Conservation (phyloP, 441 rosid species). For the Populus tomentosa region DNA sequence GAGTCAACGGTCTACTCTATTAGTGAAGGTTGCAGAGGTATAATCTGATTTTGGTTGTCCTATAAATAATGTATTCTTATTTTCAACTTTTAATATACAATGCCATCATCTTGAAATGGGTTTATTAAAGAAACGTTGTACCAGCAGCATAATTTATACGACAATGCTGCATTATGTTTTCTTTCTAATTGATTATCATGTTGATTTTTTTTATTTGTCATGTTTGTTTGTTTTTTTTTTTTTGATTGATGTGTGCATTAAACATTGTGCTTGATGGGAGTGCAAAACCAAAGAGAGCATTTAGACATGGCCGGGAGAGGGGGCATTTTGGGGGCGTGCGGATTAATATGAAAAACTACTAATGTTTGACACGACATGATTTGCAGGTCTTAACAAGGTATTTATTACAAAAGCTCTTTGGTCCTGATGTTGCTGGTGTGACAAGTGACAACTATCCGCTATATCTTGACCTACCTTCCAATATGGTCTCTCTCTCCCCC, state of each 20-base stretch:
- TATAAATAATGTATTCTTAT: too few species aligned
- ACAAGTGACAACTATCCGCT: slow-evolving; percentile 54
- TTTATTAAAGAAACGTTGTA: not conserved
- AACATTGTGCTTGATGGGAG: not conserved
- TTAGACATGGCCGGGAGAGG: not conserved
- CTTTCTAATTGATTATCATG: not conserved
- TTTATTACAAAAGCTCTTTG: slow-evolving; percentile 65
- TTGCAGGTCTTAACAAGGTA: slow-evolving; percentile 76
- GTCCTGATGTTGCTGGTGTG: slow-evolving; percentile 58
- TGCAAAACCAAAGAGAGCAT: not conserved
- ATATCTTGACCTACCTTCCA: slow-evolving; percentile 86
- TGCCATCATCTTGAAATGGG: not conserved
- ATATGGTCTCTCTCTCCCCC: slow-evolving; percentile 53
- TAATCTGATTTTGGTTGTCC: not conserved
- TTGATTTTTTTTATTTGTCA: not conserved
- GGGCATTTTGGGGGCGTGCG: not conserved
- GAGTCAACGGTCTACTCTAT: too few species aligned
- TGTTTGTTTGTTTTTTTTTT: too few species aligned
- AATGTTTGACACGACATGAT: slow-evolving; percentile 5
- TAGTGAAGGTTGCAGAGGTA: too few species aligned
- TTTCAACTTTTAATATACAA: not conserved
- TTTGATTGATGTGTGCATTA: not conserved
- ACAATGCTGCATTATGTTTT: not conserved
- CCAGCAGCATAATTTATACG: not conserved
- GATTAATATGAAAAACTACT: not conserved